Percentiles rank a stretch among this genome's conserved stretches.
phyloP scores from a whole-genome alignment of 1,284 basidiomycete genomes.

The Tilletia indica region DNA sequence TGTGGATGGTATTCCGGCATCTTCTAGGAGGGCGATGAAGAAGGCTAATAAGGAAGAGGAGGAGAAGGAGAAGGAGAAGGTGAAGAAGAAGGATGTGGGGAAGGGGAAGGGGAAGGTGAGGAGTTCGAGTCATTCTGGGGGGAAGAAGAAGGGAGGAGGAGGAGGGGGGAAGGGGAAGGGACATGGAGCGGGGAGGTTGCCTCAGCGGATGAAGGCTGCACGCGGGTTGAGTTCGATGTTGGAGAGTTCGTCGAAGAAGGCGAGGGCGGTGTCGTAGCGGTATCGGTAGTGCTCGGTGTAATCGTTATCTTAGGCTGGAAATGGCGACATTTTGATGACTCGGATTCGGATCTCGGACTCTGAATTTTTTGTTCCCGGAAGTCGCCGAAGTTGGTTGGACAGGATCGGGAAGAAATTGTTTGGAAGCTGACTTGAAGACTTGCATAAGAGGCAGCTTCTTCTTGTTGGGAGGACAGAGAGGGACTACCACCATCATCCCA shows the following conservation, averaged over 20 bases:
- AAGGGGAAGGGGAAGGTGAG: background rate
- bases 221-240: slow-evolving; percentile 6
- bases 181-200: background rate
- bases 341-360: too few relatives aligned
- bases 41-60: background rate
- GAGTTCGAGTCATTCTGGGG: background rate
- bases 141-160: background rate
- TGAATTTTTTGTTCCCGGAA: background rate
- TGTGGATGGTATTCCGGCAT: slow-evolving; percentile 2
- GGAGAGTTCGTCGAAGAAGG: background rate
- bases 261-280: slow-evolving; percentile 3
- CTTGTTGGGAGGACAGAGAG: too few relatives aligned
- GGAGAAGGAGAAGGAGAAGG: background rate
- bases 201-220: slow-evolving; percentile 1
- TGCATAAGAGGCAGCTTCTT: background rate
- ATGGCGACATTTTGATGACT: too few relatives aligned
- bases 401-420: background rate
- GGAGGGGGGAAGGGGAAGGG: background rate
- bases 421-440: background rate
- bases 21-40: slow-evolving; percentile 4
- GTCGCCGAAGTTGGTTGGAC: background rate
- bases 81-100: background rate
- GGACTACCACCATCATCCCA: background rate
- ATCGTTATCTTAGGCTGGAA: too few relatives aligned
- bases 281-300: too few relatives aligned